Evolutionary conservation across 2,329 filamentous ascomycete genomes (phyloP).

Genomic region (Pseudogymnoascus sp.): DNA sequence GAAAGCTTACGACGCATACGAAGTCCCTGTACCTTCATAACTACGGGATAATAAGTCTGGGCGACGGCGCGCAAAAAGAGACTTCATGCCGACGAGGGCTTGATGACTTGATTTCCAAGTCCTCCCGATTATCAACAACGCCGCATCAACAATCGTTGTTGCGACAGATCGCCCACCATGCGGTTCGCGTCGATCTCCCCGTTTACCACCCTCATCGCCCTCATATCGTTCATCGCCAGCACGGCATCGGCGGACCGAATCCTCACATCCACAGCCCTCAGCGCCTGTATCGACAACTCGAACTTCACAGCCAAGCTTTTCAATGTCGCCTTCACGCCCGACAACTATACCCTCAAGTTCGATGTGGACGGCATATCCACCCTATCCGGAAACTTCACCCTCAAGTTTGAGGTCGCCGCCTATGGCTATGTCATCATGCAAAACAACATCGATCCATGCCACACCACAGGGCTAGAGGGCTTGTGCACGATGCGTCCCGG

Average conservation of each 20-base stretch:
- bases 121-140: background rate
- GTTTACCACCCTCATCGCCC: constrained; percentile 10
- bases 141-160: background rate
- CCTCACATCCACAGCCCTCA: constrained; percentile 72
- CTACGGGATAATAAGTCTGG: too few species aligned
- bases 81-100: background rate
- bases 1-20: too few species aligned
- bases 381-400: constrained; percentile 73
- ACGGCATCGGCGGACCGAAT: background rate
- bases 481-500: constrained; percentile 89
- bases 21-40: too few species aligned
- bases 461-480: constrained; percentile 54
- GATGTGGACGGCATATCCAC: constrained; percentile 76
- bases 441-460: constrained; percentile 67
- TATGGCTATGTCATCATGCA: constrained; percentile 73
- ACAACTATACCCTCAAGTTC: constrained; percentile 64
- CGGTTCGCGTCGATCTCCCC: constrained; percentile 1
- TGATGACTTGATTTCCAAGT: background rate
- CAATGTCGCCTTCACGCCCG: constrained; percentile 71
- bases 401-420: constrained; percentile 67
- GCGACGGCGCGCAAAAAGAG: too few species aligned
- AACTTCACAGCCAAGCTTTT: constrained; percentile 84
- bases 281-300: constrained; percentile 75
- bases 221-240: constrained; percentile 1
- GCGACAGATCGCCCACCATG: constrained; percentile 10